phyloP scores from a whole-genome alignment of 2,329 filamentous ascomycete species.

The Apiospora phragmitis region DNA sequence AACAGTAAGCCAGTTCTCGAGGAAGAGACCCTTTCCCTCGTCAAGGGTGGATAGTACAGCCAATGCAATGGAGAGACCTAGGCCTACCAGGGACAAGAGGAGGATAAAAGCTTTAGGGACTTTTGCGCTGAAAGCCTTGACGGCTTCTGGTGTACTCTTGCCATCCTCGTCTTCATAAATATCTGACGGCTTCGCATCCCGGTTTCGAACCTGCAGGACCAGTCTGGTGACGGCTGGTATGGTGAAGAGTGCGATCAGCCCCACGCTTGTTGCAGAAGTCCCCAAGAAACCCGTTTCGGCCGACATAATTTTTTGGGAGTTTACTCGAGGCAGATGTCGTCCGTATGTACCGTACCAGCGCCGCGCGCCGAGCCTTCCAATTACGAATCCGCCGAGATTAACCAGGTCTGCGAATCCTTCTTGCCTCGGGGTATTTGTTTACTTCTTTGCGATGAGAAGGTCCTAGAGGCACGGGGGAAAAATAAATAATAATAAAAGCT shows the following conservation, averaged over 20 bases:
- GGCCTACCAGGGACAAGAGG: constrained; percentile 53
- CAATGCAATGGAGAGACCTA: constrained; percentile 55
- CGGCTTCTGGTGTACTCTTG: constrained; percentile 62
- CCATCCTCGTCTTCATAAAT: constrained; percentile 72
- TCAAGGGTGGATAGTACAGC: constrained; percentile 52
- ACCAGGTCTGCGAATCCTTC: background rate
- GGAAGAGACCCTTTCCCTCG: constrained; percentile 38
- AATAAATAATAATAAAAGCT: background rate
- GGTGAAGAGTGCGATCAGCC: constrained; percentile 24
- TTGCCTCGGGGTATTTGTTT: background rate
- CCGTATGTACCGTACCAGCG: constrained; percentile 1
- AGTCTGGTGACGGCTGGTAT: constrained; percentile 25
- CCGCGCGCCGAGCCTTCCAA: background rate
- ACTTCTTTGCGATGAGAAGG: background rate
- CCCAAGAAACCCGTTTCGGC: constrained; percentile 21
- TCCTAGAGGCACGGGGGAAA: background rate
- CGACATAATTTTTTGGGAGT: constrained; percentile 20
- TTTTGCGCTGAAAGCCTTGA: constrained; percentile 62
- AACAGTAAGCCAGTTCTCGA: constrained; percentile 61
- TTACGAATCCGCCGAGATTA: background rate
- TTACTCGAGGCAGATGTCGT: constrained; percentile 1
- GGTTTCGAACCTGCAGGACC: constrained; percentile 21
- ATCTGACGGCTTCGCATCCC: constrained; percentile 35
- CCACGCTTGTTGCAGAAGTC: constrained; percentile 28
- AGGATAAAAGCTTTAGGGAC: constrained; percentile 56